Percentiles rank a stretch among this genome's conserved stretches.
phyloP scores from a whole-genome alignment of 2,329 filamentous ascomycete species.

The Emmonsia crescens region DNA sequence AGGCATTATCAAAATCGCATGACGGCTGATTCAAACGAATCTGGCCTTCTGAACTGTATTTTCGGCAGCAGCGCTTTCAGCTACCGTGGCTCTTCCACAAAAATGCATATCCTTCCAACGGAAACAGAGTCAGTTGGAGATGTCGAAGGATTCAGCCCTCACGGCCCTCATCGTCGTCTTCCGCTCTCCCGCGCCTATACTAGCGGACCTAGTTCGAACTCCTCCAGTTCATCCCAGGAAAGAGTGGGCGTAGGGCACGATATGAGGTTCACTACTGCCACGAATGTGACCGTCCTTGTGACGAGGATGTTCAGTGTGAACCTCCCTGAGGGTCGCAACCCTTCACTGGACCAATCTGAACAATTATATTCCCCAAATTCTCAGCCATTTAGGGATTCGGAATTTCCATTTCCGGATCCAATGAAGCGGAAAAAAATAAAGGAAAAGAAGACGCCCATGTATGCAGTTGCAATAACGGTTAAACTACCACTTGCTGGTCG shows the following conservation, averaged over 20 bases:
- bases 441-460: conserved; percentile 47
- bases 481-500: conserved; percentile 39
- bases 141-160: conserved; percentile 12
- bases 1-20: conserved; percentile 28
- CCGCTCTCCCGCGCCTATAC: conserved; percentile 30
- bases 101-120: conserved; percentile 46
- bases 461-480: conserved; percentile 47
- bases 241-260: conserved; percentile 16
- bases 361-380: conserved; percentile 22
- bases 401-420: conserved; percentile 29
- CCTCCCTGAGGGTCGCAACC: conserved; percentile 36
- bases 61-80: conserved; percentile 49
- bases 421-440: conserved; percentile 37
- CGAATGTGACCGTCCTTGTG: conserved; percentile 44
- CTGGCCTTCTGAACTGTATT: conserved; percentile 46
- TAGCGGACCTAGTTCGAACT: conserved; percentile 21
- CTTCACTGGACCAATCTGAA: conserved; percentile 26
- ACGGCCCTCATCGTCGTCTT: conserved; percentile 17
- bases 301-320: conserved; percentile 51
- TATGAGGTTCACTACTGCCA: conserved; percentile 16
- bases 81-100: conserved; percentile 49
- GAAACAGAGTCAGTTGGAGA: conserved; percentile 25
- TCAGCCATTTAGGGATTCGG: conserved; percentile 25
- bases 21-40: conserved; percentile 41
- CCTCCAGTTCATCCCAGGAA: conserved; percentile 17